Conservation (phyloP, 2,329 filamentous ascomycete species). For the Truncatella angustata region DNA sequence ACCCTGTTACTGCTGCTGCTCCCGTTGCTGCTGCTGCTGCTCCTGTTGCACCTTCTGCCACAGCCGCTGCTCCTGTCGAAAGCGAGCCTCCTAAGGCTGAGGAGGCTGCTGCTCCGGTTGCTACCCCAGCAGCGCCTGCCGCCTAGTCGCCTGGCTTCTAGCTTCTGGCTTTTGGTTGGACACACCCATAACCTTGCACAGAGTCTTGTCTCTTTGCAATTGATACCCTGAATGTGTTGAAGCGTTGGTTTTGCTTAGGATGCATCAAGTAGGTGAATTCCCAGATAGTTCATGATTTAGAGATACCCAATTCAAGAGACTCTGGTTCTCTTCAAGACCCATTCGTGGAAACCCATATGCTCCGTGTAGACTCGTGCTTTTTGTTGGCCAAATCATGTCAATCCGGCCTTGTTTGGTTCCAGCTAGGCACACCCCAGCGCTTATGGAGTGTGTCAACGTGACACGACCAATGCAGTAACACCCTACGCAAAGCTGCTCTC, state of each 20-base stretch:
- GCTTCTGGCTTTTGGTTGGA: no score
- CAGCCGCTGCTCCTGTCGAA: not conserved
- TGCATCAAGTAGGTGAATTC: not conserved
- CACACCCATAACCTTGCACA: no score
- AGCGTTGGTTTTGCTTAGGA: not conserved
- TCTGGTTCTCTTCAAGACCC: not conserved
- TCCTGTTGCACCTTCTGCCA: not conserved
- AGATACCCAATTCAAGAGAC: constrained; percentile 6
- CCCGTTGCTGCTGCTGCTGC: not conserved
- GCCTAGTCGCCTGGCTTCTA: no score
- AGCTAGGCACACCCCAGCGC: no score
- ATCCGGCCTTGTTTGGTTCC: no score
- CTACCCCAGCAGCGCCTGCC: no score
- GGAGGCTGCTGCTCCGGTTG: constrained; percentile 5
- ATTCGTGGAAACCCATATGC: not conserved
- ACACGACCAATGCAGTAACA: no score
- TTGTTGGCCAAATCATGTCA: not conserved
- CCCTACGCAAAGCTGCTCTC: no score
- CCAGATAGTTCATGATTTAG: constrained; percentile 4
- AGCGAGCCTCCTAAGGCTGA: constrained; percentile 8
- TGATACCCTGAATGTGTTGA: not conserved
- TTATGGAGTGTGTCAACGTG: no score
- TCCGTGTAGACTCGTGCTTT: not conserved
- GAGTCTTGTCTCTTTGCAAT: not conserved
- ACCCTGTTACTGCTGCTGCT: not conserved